phyloP scores from a whole-genome alignment of 2,329 filamentous ascomycete species.

The Colletotrichum liaoningense region DNA sequence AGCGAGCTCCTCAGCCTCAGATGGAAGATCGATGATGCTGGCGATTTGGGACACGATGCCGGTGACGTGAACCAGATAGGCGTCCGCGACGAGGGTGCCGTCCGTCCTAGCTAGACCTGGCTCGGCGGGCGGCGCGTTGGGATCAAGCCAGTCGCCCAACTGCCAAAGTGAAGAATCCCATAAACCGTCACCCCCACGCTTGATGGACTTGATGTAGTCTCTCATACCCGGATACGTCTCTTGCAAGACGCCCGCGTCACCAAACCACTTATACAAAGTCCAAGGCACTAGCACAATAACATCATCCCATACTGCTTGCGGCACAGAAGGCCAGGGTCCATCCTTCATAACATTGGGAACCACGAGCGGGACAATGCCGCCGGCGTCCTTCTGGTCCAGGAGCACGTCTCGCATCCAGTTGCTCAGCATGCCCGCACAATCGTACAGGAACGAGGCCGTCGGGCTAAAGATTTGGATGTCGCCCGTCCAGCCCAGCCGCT shows the following conservation, averaged over 20 bases:
- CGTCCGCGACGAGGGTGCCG: constrained; percentile 55
- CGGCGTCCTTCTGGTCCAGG: constrained; percentile 46
- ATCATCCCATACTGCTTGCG: constrained; percentile 57
- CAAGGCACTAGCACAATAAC: constrained; percentile 53
- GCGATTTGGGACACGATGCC: constrained; percentile 49
- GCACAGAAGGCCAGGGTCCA: constrained; percentile 33
- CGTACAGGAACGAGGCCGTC: constrained; percentile 64
- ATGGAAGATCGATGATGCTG: constrained; percentile 41
- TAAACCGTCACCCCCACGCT: constrained; percentile 46
- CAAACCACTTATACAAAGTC: constrained; percentile 51
- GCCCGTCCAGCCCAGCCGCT: constrained; percentile 65
- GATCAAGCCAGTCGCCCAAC: constrained; percentile 62
- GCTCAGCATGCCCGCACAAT: constrained; percentile 60
- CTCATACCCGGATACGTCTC: constrained; percentile 53
- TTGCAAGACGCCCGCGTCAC: constrained; percentile 48
- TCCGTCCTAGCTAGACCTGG: constrained; percentile 53
- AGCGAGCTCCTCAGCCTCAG: constrained; percentile 40
- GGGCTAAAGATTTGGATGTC: constrained; percentile 62
- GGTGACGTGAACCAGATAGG: constrained; percentile 58
- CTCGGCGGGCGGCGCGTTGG: constrained; percentile 53
- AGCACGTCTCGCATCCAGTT: constrained; percentile 61
- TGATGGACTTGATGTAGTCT: constrained; percentile 51
- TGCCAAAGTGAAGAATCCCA: constrained; percentile 53
- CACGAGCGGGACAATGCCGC: constrained; percentile 46
- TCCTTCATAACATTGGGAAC: constrained; percentile 42